Conservation (phyloP, 1,284 basidiomycete species). For the Ceratobasidium sp. region DNA sequence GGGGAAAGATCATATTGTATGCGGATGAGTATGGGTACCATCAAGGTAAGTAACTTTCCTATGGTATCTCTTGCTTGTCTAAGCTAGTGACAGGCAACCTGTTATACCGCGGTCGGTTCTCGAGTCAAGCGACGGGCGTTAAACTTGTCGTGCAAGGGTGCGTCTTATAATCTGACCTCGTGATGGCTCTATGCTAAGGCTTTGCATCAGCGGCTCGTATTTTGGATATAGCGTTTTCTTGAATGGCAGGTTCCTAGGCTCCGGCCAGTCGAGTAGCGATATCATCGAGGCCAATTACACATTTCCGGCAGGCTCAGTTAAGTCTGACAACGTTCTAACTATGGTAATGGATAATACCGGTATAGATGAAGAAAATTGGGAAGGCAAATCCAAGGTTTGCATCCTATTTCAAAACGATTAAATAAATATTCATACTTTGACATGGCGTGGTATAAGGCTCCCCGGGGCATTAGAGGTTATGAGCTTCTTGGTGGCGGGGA, state of each 20-base stretch:
- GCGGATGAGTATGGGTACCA: constrained; percentile 64
- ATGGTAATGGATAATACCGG: constrained; percentile 57
- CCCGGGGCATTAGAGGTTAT: neutral
- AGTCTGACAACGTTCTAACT: constrained; percentile 59
- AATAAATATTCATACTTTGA: too few species aligned
- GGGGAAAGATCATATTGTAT: constrained; percentile 61
- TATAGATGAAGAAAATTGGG: constrained; percentile 52
- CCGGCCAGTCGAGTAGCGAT: constrained; percentile 56
- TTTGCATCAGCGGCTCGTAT: constrained; percentile 59
- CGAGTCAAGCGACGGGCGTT: constrained; percentile 61
- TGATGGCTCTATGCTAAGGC: neutral
- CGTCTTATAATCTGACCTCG: constrained; percentile 22
- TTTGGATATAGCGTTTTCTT: constrained; percentile 65
- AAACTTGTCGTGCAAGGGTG: constrained; percentile 64
- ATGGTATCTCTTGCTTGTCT: neutral
- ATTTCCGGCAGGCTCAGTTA: constrained; percentile 56
- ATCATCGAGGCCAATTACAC: constrained; percentile 53
- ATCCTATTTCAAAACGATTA: neutral
- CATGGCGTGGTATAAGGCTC: neutral
- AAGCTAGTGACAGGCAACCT: constrained; percentile 51
- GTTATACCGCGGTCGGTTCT: constrained; percentile 65
- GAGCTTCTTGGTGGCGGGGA: constrained; percentile 38
- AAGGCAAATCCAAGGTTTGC: constrained; percentile 53
- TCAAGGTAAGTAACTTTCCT: constrained; percentile 52
- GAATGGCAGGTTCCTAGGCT: constrained; percentile 64